Percentiles rank a stretch among this genome's conserved stretches.
Conservation (phyloP, 148 eudicot species). For the Tetragonia tetragonoides region DNA sequence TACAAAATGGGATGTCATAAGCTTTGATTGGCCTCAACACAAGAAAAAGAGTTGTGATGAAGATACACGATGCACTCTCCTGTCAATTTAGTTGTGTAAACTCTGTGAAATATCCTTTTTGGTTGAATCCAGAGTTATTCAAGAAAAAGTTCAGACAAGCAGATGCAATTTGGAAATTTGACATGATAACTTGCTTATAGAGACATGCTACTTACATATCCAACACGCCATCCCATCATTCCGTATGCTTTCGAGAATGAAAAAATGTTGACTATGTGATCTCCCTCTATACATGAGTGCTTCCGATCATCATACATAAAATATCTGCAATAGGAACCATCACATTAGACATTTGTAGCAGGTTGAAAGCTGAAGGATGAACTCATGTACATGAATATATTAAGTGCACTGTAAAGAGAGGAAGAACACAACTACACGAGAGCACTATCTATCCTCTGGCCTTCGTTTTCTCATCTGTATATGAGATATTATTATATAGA, state of each 20-base stretch:
- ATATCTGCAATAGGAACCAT: conserved; percentile 48
- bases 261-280: conserved; percentile 86
- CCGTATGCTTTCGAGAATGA: conserved; percentile 98
- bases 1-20: too few relatives aligned
- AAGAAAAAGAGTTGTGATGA: too few relatives aligned
- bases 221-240: conserved; percentile 99
- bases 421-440: too few relatives aligned
- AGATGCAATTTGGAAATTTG: neutral
- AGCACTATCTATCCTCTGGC: too few relatives aligned
- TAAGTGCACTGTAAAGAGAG: neutral
- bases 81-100: too few relatives aligned
- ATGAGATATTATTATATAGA: too few relatives aligned
- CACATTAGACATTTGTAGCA: neutral
- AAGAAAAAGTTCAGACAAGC: neutral
- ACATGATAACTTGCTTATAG: neutral
- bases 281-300: conserved; percentile 82
- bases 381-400: too few relatives aligned
- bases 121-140: too few relatives aligned
- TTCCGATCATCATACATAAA: conserved; percentile 94
- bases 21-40: too few relatives aligned
- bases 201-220: conserved; percentile 68
- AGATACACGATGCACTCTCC: too few relatives aligned
- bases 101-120: too few relatives aligned
- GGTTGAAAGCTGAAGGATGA: neutral
- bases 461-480: too few relatives aligned